Evolutionary conservation across 1,139 yeast genomes (phyloP), one percentile per base, ranked within the genome.

Genomic region (Nematodospora anomalae): DNA sequence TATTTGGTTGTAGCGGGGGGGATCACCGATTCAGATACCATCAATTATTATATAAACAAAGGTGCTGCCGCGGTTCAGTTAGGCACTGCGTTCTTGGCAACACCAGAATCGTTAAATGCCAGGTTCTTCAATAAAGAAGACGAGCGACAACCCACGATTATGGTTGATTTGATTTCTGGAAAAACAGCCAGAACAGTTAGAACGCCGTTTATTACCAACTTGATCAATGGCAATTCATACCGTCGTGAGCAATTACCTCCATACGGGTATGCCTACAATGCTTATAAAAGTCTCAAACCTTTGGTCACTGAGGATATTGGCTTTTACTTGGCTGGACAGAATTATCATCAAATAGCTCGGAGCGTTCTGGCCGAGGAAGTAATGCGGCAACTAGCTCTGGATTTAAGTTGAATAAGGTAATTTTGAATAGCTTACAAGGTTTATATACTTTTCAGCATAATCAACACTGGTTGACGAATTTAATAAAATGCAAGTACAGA

Each of bases 41-140:
- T 67, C 11, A 45, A 53, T 3, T 40, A 38, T 3, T 60, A 57
- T 36, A 40, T 73, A 20, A 36, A 49, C 1, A 35, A 41, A 4
- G 78, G 78, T 0, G 74, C 76, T 2, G 60, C 68, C 6, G 77
- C 67, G 1, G 76, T 70, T 15, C 78, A 70, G 41, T 21, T 73
- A 32, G 80, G 80, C 0, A 68, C 77, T 0, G 61, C 60, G 1
- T 73, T 72, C 47, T 55, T 74, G 10, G 58, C 66, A 1, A 54
- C 71, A 0, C 45, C 51, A 4, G 75, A 68, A 35, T 55, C 68
- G 1, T 40, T 40, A 4, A 54, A 57, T 3, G 46, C 50, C 15
- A 43, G 40, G 6, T 60, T 47, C 38, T 53, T 62, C 28, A 38
- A 35, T 4, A 35, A 40, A 10, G 31, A 36, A 3, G 28, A 35